A percentile compares a stretch with the other conserved stretches of the same genome.
Conservation (phyloP, 345 rosid genomes). For the Syzygium oleosum region DNA sequence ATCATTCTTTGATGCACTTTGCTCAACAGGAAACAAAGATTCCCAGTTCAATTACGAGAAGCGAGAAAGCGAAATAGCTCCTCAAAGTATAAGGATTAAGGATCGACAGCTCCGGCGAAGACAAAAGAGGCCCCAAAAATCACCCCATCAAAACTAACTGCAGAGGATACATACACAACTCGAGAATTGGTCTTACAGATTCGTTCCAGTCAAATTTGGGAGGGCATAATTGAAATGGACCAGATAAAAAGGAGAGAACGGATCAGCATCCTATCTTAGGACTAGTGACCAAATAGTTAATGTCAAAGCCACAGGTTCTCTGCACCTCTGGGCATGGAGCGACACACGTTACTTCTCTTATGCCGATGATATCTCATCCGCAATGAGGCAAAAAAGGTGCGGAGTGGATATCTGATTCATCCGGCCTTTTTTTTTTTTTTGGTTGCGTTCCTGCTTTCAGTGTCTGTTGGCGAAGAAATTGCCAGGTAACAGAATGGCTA, state of each 20-base stretch:
- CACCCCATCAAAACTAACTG: not conserved
- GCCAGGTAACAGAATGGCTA: not conserved
- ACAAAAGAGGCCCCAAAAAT: not conserved
- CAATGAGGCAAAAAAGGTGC: not conserved
- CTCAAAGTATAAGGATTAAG: not conserved
- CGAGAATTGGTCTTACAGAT: not conserved
- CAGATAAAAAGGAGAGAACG: not conserved
- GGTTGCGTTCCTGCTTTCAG: not conserved
- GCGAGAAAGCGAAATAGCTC: not conserved
- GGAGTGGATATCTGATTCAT: not conserved
- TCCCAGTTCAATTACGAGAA: not conserved
- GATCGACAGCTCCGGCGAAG: not conserved
- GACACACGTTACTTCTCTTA: not conserved
- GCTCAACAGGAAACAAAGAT: not conserved
- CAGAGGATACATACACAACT: not conserved
- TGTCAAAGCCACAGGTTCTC: not conserved
- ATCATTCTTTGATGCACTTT: not conserved
- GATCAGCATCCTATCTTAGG: not conserved
- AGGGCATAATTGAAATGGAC: not conserved
- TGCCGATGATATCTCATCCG: not conserved
- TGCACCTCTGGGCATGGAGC: not conserved
- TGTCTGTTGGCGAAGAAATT: not conserved
- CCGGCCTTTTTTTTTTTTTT: not conserved
- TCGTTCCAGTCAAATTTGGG: not conserved
- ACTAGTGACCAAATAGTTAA: not conserved